Evolutionary conservation across 1,284 basidiomycete species (phyloP).

Genomic region (Apiotrichum veenhuisii): DNA sequence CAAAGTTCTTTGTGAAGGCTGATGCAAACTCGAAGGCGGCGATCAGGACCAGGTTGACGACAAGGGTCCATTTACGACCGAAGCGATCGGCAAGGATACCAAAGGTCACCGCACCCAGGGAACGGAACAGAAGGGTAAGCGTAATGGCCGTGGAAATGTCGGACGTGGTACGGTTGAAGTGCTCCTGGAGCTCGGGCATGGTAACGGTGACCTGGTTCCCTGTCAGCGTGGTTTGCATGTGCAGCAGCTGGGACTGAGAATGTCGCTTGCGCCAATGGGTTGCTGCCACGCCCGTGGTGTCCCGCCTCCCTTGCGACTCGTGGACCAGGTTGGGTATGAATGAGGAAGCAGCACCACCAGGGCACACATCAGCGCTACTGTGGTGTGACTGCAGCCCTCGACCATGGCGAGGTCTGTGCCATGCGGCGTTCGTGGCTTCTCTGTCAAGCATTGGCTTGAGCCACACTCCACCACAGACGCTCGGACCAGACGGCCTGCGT

Average conservation of each 20-base stretch:
- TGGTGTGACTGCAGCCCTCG: too few species aligned
- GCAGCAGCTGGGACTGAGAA: neutral
- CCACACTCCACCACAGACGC: too few species aligned
- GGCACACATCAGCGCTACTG: too few species aligned
- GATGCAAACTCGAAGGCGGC: constrained; percentile 70
- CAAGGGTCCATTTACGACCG: constrained; percentile 74
- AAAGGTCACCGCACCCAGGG: constrained; percentile 80
- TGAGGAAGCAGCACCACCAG: too few species aligned
- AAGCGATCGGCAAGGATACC: constrained; percentile 72
- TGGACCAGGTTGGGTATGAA: too few species aligned
- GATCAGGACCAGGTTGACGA: constrained; percentile 68
- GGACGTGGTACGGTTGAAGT: constrained; percentile 22
- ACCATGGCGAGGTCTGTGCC: too few species aligned
- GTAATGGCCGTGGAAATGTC: constrained; percentile 70
- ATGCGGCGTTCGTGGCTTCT: too few species aligned
- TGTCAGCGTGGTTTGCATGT: neutral
- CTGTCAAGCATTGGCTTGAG: too few species aligned
- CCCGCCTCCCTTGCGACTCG: too few species aligned
- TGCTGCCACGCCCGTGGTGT: too few species aligned
- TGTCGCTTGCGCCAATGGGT: too few species aligned
- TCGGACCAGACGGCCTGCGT: too few species aligned
- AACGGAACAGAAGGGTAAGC: constrained; percentile 86
- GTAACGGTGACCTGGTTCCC: constrained; percentile 12
- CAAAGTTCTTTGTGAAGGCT: constrained; percentile 52
- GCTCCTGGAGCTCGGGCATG: constrained; percentile 5